Percentiles rank a stretch among this genome's conserved stretches.
These are phyloP conservation scores for Curvularia verruculosa DNA, from an alignment of 2,329 filamentous ascomycete species.

Conservation along the genomic window DNA sequence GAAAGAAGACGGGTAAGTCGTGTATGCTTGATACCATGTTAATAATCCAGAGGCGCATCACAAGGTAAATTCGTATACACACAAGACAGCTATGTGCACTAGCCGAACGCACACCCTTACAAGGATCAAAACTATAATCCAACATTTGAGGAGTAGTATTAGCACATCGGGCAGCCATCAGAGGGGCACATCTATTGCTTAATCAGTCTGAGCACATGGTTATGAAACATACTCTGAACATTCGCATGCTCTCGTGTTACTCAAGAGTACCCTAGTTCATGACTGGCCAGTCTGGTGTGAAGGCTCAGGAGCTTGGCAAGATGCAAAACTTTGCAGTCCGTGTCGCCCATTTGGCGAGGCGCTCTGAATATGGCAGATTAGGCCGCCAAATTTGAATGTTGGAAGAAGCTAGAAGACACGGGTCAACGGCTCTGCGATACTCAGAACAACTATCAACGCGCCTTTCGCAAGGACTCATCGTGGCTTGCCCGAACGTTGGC, in stretches of 20 bases:
- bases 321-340: conserved; percentile 22
- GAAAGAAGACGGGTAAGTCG: conserved; percentile 89
- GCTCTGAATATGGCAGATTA: conserved; percentile 31
- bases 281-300: conserved; percentile 17
- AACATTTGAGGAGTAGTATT: conserved; percentile 5
- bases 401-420: conserved; percentile 38
- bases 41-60: conserved; percentile 28
- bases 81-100: neutral
- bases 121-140: conserved; percentile 1
- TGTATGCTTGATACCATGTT: conserved; percentile 13
- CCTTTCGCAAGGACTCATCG: conserved; percentile 44
- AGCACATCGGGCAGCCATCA: conserved; percentile 6
- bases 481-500: conserved; percentile 52
- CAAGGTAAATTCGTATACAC: conserved; percentile 24
- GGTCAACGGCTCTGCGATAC: conserved; percentile 43
- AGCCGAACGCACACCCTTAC: conserved; percentile 4
- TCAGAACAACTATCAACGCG: conserved; percentile 39
- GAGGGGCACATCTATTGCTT: conserved; percentile 6
- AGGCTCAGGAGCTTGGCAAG: conserved; percentile 22
- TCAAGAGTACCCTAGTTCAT: conserved; percentile 10
- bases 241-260: conserved; percentile 4
- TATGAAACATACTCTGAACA: conserved; percentile 5
- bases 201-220: conserved; percentile 5
- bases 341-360: conserved; percentile 27
- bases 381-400: conserved; percentile 30